A percentile compares a stretch with the other conserved stretches of the same genome.
Evolutionary conservation across 306 rosid species (phyloP).

Genomic region (Sicyos baderoa): DNA sequence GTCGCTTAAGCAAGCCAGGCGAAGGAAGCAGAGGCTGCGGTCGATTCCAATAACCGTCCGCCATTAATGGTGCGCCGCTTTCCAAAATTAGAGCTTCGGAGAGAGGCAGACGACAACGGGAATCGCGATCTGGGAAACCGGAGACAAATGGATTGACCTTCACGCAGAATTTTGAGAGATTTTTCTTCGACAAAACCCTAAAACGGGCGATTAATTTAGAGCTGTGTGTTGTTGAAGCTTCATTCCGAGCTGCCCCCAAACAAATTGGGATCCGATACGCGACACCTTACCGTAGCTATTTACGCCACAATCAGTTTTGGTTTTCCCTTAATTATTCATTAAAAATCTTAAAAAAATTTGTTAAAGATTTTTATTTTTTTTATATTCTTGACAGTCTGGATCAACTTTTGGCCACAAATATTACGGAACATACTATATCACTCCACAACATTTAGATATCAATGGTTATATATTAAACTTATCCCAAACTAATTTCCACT

Average conservation of each 20-base stretch:
- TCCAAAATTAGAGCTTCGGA: background rate
- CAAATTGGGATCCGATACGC: background rate
- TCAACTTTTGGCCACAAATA: too few relatives aligned
- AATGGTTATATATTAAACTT: too few relatives aligned
- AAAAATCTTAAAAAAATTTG: too few relatives aligned
- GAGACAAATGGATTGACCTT: background rate
- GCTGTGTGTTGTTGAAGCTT: background rate
- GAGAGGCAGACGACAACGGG: background rate
- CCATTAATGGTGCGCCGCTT: conserved; percentile 28
- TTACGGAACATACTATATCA: too few relatives aligned
- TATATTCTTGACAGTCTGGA: too few relatives aligned
- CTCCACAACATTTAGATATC: too few relatives aligned
- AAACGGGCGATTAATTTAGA: background rate
- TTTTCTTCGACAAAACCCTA: conserved; percentile 7
- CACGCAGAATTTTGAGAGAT: background rate
- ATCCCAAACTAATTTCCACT: too few relatives aligned
- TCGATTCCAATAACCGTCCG: conserved; percentile 67
- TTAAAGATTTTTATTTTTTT: too few relatives aligned
- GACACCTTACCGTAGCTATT: conserved; percentile 1
- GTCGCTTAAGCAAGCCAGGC: conserved; percentile 56
- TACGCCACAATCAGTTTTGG: background rate
- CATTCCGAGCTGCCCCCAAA: background rate
- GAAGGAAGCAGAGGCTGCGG: conserved; percentile 43
- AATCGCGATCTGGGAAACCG: background rate
- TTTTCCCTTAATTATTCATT: too few relatives aligned